These are phyloP conservation scores for Eurotiales sp. DNA, from an alignment of 2,329 filamentous ascomycete species.

Conservation along the genomic window DNA sequence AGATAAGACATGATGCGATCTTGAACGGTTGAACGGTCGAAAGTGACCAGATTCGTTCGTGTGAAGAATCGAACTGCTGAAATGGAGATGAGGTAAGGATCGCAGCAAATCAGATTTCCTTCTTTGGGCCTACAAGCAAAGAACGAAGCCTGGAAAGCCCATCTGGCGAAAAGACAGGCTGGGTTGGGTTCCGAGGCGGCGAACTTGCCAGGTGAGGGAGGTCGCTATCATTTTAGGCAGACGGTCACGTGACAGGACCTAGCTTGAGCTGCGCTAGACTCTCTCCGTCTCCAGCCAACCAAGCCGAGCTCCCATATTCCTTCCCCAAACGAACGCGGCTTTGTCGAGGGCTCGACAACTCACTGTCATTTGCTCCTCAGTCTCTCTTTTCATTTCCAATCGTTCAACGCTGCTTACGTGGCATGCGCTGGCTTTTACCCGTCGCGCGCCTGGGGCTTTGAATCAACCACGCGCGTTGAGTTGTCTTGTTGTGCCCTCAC, in stretches of 20 bases:
- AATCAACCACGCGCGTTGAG: slow-evolving; percentile 7
- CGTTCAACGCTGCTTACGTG: slow-evolving; percentile 6
- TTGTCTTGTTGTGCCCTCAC: neutral
- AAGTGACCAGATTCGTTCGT: neutral
- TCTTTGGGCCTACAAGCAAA: neutral
- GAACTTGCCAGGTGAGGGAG: neutral
- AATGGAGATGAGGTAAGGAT: neutral
- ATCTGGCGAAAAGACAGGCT: neutral
- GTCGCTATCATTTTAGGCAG: neutral
- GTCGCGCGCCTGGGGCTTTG: slow-evolving; percentile 7
- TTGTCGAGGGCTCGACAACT: slow-evolving; percentile 8
- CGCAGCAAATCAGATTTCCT: neutral
- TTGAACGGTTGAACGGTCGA: neutral
- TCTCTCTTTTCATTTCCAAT: slow-evolving; percentile 15
- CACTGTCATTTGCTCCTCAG: slow-evolving; percentile 13
- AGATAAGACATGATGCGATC: slow-evolving; percentile 59
- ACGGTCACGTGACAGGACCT: neutral
- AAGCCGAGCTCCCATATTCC: neutral
- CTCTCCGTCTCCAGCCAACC: neutral
- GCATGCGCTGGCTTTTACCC: slow-evolving; percentile 6
- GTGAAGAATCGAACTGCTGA: slow-evolving; percentile 9
- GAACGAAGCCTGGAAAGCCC: neutral
- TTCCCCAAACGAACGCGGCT: slow-evolving; percentile 12
- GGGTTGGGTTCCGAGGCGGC: neutral
- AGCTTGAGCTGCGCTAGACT: slow-evolving; percentile 5